Base-by-base conservation (phyloP, 768 basidiomycete species). In the Hygrocybe coccinea region DNA sequence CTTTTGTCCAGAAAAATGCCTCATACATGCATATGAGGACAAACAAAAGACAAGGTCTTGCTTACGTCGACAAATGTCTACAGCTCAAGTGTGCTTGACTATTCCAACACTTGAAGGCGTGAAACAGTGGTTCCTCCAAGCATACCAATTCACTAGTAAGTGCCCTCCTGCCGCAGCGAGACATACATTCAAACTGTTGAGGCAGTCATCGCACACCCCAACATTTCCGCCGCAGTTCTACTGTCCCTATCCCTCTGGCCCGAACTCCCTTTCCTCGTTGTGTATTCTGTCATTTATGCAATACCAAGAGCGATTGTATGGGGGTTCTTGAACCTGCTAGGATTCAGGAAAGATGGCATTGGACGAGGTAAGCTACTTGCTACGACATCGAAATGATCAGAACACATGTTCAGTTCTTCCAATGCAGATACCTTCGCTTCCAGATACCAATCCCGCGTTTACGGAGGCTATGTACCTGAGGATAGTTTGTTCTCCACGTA, bases 401-500 rank as follows among this genome's bases (percentile, higher is more conserved):
- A 5, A 49, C 19, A 49, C 21, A 37, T 9, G n/a, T 37, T 9
- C 36, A 25, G 10, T 14, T 15, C 10, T 35, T 33, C 17, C n/a
- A 2, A 4, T 3, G 33, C 44, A 55, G 54, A 48, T 48, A 29
- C 44, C 45, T 36, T 34, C 6, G 54, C 54, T 22, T 35, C 54
- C 15, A 48, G 21, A 10, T 55, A 55, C 35, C 54, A 55, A 49
- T 55, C 54, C n/a, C 24, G 29, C 19, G 24, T 17, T 17, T 49
- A 55, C 22, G 54, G 54, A n/a, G 54, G 25, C 15, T 55, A 48
- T 29, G 35, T 48, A 10, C 54, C 46, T 36, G 24, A 44, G n/a
- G 36, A 55, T 24, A 55, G 54, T 33, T 10, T 10, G 9, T 55
- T 55, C 22, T 2, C 54, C 19, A 46, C 22, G 11, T 55, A 48